phyloP scores from a whole-genome alignment of 345 rosid genomes.

The Noccaea bulbosa region DNA sequence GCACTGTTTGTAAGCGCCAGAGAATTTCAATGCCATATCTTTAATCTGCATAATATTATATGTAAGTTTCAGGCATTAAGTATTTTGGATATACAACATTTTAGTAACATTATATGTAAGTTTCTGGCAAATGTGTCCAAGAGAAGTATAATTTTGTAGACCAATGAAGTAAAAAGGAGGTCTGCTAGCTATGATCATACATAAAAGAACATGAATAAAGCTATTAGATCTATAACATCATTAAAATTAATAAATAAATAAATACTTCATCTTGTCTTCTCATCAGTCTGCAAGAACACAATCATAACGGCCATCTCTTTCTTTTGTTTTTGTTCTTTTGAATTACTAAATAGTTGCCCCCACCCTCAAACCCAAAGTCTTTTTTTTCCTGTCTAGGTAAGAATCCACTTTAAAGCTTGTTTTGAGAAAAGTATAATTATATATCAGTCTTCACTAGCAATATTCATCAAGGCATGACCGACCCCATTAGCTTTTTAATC shows the following conservation, averaged over 20 bases:
- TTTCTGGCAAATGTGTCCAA: neutral
- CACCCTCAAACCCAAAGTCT: conserved; percentile 14
- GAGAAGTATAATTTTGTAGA: neutral
- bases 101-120: conserved; percentile 12
- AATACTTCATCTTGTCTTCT: conserved; percentile 35
- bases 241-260: neutral
- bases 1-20: conserved; percentile 84
- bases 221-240: conserved; percentile 32
- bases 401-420: conserved; percentile 40
- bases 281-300: conserved; percentile 24
- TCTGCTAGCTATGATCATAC: conserved; percentile 24
- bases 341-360: conserved; percentile 30
- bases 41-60: conserved; percentile 63
- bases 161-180: conserved; percentile 14
- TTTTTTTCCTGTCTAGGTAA: conserved; percentile 34
- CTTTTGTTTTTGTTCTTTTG: conserved; percentile 17
- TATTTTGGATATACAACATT: conserved; percentile 8
- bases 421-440: conserved; percentile 6
- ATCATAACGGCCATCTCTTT: conserved; percentile 27
- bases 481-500: conserved; percentile 20
- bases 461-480: conserved; percentile 34
- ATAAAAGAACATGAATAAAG: conserved; percentile 27
- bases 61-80: neutral
- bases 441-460: conserved; percentile 36
- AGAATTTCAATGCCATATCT: conserved; percentile 88